Evolutionary conservation across 495 filamentous ascomycete species (phyloP).

Genomic region (Platismatia glauca): DNA sequence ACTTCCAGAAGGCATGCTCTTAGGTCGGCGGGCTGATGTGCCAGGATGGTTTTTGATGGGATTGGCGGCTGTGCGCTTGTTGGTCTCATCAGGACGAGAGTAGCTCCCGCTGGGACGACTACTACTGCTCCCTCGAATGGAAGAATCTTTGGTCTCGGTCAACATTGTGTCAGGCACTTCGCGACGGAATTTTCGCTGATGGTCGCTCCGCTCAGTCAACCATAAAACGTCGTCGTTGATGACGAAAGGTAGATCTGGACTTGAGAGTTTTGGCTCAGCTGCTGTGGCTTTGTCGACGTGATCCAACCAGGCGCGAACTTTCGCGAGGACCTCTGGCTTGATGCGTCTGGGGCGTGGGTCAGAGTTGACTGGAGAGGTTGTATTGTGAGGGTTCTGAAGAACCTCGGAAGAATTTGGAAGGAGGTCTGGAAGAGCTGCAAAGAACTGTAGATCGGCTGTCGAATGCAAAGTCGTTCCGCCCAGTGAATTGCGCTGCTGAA

Average conservation of each 20-base stretch:
- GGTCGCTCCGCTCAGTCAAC: neutral
- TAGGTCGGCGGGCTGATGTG: neutral
- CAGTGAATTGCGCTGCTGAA: neutral
- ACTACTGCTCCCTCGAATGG: neutral
- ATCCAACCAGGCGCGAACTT: neutral
- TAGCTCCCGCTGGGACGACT: neutral
- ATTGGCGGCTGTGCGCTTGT: neutral
- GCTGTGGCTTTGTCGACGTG: neutral
- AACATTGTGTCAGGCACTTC: neutral
- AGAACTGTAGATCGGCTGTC: neutral
- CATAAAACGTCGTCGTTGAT: neutral
- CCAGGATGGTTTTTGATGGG: neutral
- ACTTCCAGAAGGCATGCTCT: constrained; percentile 10
- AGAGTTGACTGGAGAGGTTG: neutral
- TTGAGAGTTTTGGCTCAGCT: neutral
- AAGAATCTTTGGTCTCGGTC: neutral
- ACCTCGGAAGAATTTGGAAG: neutral
- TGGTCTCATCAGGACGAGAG: neutral
- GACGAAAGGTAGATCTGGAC: neutral
- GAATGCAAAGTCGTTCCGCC: neutral
- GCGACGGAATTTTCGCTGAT: neutral
- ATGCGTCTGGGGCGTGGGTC: neutral
- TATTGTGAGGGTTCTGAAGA: neutral
- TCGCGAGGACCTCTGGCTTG: neutral
- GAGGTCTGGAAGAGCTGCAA: neutral